A percentile compares a stretch with the other conserved stretches of the same genome.
phyloP scores from a whole-genome alignment of 2,329 filamentous ascomycete genomes.

The Arthrinium phaeospermum region DNA sequence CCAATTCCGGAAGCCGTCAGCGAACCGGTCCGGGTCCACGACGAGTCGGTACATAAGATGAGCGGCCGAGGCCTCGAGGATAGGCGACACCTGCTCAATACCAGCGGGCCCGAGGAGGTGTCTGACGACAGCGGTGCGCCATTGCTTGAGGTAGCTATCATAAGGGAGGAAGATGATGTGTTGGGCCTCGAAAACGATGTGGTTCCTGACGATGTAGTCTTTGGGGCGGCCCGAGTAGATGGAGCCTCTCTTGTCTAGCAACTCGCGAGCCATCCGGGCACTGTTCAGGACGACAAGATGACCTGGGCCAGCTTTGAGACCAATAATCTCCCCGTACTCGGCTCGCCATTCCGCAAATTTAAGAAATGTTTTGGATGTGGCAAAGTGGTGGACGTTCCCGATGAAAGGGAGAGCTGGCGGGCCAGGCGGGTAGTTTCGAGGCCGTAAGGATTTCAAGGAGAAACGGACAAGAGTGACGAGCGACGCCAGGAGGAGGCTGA shows the following conservation, averaged over 20 bases:
- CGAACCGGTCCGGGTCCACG: constrained; percentile 10
- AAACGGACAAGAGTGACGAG: constrained; percentile 11
- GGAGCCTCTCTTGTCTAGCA: constrained; percentile 23
- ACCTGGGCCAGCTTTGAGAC: constrained; percentile 23
- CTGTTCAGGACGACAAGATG: constrained; percentile 26
- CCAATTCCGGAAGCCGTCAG: constrained; percentile 21
- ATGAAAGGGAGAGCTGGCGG: constrained; percentile 21
- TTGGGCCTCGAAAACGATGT: constrained; percentile 22
- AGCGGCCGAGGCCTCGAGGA: constrained; percentile 21
- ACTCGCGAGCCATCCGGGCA: constrained; percentile 22
- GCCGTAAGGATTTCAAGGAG: constrained; percentile 18
- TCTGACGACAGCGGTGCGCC: neutral
- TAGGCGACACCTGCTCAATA: constrained; percentile 17
- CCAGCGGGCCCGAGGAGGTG: constrained; percentile 17
- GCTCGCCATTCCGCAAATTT: constrained; percentile 18
- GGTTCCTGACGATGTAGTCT: constrained; percentile 21
- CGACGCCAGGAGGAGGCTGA: neutral
- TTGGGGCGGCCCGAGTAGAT: constrained; percentile 24
- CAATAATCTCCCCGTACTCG: constrained; percentile 26
- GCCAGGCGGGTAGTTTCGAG: constrained; percentile 21
- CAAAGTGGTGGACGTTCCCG: constrained; percentile 23
- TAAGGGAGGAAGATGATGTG: constrained; percentile 20
- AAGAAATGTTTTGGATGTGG: constrained; percentile 20
- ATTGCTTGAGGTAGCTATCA: constrained; percentile 21
- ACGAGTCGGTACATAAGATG: constrained; percentile 21